Base-by-base conservation (phyloP, 805 yeast genomes). In the Wickerhamomyces chambardii region DNA sequence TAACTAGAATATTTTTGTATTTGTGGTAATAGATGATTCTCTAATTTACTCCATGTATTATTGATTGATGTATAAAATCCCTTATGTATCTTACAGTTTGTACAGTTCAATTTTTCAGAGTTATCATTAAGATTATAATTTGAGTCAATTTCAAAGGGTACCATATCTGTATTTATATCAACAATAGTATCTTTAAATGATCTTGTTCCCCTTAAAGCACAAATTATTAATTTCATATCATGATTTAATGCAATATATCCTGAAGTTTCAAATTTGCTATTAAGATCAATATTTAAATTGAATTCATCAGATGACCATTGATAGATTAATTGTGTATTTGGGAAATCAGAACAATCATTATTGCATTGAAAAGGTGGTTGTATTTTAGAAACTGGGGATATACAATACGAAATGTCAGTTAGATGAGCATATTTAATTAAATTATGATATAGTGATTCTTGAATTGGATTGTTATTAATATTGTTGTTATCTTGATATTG, bases 341-440 rank as follows among this genome's bases (percentile, higher is more conserved):
- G 45, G 33, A 51, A 51, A 4, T 35, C 36, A 6, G 34, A 39
- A 29, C 56, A 51, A 12, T 29, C 39, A 29, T 43, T 44, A n/a
- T 50, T 51, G 29, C 56, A 51, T 3, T 32, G 17, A 16, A 50
- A 51, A 2, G 56, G 56, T 5, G 37, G 32, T 4, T 35, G 22
- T 4, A 51, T 50, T 15, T 31, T 29, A 0, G 48, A 32, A 4
- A 44, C 19, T 4, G 48, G 45, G 1, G 56, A 48, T 1, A 51
- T 43, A 29, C 56, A 51, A 30, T 50, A 50, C 2, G 54, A 43
- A 14, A 51, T 46, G 25, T 51, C 55, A 17, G 48, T 49, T 12
- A 51, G 19, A 33, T 47, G 49, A 0, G 55, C 50, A 22, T 34
- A 36, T 7, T 17, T 28, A 6, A 35, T 28, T 6, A 50, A 34